Evolutionary conservation across 192 early-diverging fungal genomes (phyloP).

Genomic region (Umbelopsis ramanniana): DNA sequence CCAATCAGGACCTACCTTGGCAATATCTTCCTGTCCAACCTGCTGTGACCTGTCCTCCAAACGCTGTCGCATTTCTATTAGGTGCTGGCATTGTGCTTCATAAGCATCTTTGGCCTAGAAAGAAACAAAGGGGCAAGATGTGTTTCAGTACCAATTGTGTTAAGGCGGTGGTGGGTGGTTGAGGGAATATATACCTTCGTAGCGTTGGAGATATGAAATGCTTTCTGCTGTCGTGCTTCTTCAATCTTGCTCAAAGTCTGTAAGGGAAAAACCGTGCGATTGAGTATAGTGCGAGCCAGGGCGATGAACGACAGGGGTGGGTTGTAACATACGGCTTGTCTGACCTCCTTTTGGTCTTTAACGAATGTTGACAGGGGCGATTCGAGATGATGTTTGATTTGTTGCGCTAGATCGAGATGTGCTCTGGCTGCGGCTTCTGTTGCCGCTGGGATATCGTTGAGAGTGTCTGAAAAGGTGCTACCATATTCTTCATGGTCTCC

Average conservation of each 20-base stretch:
- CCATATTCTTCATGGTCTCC: slow-evolving; percentile 27
- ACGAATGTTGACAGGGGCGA: slow-evolving; percentile 62
- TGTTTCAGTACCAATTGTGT: neutral
- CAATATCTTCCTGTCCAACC: slow-evolving; percentile 22
- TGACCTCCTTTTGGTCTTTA: slow-evolving; percentile 61
- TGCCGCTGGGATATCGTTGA: slow-evolving; percentile 62
- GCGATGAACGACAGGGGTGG: neutral
- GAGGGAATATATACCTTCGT: slow-evolving; percentile 27
- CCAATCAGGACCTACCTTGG: slow-evolving; percentile 17
- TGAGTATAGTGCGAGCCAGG: neutral
- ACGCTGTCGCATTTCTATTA: slow-evolving; percentile 4
- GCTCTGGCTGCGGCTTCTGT: slow-evolving; percentile 67
- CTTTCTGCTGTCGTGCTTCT: slow-evolving; percentile 23
- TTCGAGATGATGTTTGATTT: slow-evolving; percentile 69
- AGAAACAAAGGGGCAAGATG: neutral
- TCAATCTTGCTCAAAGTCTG: slow-evolving; percentile 29
- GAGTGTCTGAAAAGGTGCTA: slow-evolving; percentile 58
- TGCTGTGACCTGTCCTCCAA: neutral
- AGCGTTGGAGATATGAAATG: slow-evolving; percentile 25
- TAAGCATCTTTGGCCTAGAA: slow-evolving; percentile 9
- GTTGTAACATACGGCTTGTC: slow-evolving; percentile 53
- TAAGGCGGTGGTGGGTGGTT: neutral
- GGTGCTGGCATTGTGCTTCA: neutral
- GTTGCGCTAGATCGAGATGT: slow-evolving; percentile 68
- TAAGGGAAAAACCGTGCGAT: neutral